Conservation (phyloP, 345 rosid species). For the Mangifera indica region DNA sequence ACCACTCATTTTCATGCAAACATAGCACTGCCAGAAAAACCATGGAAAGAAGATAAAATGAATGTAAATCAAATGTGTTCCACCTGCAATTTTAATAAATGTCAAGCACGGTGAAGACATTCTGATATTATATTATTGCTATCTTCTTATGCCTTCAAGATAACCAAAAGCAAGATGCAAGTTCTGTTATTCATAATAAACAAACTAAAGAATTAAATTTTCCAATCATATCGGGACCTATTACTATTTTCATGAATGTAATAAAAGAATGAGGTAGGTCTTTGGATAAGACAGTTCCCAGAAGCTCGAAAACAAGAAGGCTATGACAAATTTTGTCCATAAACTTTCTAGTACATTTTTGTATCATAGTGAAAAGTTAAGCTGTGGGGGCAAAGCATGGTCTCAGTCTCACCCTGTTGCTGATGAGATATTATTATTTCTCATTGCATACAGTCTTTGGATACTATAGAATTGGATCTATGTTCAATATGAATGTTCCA, state of each 20-base stretch:
- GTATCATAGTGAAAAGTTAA: background rate
- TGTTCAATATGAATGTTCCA: too few species aligned
- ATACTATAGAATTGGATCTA: background rate
- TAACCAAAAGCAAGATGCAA: too few species aligned
- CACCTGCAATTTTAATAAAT: background rate
- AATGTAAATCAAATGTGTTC: background rate
- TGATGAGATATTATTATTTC: background rate
- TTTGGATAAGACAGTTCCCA: background rate
- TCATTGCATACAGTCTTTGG: background rate
- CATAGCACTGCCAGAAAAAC: background rate
- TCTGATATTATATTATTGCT: background rate
- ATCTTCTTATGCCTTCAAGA: background rate
- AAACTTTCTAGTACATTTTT: background rate
- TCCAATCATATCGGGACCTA: too few species aligned
- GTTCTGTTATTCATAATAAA: background rate
- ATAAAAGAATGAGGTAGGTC: too few species aligned
- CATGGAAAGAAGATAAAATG: background rate
- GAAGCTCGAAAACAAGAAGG: background rate
- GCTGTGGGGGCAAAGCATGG: conserved; percentile 10
- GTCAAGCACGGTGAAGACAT: background rate
- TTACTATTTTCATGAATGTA: too few species aligned
- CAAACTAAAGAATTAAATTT: too few species aligned
- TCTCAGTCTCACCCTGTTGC: background rate
- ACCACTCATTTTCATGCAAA: background rate
- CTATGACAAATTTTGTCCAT: background rate